A percentile compares a stretch with the other conserved stretches of the same genome.
Conservation (phyloP, 495 filamentous ascomycete genomes). For the Aspergillus indologenus region DNA sequence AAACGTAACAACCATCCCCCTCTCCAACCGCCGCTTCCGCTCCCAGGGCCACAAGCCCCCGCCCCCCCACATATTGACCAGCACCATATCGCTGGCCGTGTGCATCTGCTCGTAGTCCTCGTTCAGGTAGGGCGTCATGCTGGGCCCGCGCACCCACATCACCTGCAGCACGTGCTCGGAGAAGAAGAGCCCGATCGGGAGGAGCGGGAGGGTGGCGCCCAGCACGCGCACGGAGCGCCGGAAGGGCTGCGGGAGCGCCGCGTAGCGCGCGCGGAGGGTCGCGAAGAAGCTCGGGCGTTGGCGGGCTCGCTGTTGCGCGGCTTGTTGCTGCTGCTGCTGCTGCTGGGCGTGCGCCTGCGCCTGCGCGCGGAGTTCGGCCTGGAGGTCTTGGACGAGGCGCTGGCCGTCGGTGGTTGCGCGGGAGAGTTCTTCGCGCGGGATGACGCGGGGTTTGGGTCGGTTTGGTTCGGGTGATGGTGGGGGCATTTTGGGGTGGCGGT, state of each 20-base stretch:
- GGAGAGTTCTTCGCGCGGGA: slow-evolving; percentile 17
- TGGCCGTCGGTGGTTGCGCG: slow-evolving; percentile 1
- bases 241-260: slow-evolving; percentile 31
- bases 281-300: slow-evolving; percentile 25
- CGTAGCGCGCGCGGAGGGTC: slow-evolving; percentile 30
- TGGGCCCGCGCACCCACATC: slow-evolving; percentile 62
- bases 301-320: not conserved
- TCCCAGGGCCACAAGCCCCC: slow-evolving; percentile 36
- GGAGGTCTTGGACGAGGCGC: not conserved
- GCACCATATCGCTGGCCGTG: slow-evolving; percentile 48
- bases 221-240: slow-evolving; percentile 34
- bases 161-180: slow-evolving; percentile 59
- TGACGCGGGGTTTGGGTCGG: slow-evolving; percentile 20
- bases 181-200: slow-evolving; percentile 64
- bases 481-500: slow-evolving; percentile 5
- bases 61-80: slow-evolving; percentile 47
- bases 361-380: not conserved
- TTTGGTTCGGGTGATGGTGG: not conserved
- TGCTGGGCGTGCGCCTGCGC: not conserved
- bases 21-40: slow-evolving; percentile 36
- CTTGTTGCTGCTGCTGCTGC: not conserved
- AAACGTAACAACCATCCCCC: slow-evolving; percentile 56
- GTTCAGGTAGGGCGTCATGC: slow-evolving; percentile 78
- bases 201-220: slow-evolving; percentile 54
- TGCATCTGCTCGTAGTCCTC: slow-evolving; percentile 56